Conservation (phyloP, 2,329 filamentous ascomycete genomes). For the Colletotrichum abscissum region DNA sequence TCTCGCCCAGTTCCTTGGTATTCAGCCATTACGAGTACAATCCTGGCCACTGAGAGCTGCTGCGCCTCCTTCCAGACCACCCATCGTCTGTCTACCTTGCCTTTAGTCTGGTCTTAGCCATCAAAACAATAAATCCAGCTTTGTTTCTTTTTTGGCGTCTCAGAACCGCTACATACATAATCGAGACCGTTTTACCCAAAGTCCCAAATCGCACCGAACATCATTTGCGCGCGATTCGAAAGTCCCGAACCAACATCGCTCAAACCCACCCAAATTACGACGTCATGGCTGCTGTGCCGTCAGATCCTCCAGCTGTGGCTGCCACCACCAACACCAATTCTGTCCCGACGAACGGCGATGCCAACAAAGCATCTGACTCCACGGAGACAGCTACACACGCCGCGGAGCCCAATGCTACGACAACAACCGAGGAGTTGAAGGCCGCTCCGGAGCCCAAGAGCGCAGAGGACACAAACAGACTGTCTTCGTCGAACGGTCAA, state of each 20-base stretch:
- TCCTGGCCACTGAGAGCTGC: constrained; percentile 29
- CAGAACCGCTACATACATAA: not conserved
- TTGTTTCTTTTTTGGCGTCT: not conserved
- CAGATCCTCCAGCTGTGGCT: constrained; percentile 22
- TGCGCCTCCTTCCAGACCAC: constrained; percentile 26
- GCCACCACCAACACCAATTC: constrained; percentile 13
- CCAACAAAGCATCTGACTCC: constrained; percentile 19
- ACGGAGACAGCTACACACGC: constrained; percentile 2
- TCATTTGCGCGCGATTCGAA: not conserved
- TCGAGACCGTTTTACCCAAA: not conserved
- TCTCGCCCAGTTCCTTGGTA: not conserved
- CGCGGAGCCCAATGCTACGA: not conserved
- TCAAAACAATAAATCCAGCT: not conserved
- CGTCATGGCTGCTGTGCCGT: constrained; percentile 31
- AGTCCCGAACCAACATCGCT: not conserved
- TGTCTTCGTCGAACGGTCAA: constrained; percentile 4
- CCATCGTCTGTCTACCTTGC: not conserved
- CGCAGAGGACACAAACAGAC: not conserved
- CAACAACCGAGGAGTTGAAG: not conserved
- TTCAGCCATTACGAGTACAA: constrained; percentile 12
- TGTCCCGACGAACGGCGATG: constrained; percentile 3
- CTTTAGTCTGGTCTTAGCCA: constrained; percentile 3
- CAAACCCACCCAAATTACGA: constrained; percentile 22
- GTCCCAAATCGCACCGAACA: not conserved
- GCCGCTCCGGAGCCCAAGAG: not conserved